Base-by-base conservation (phyloP, 2,329 filamentous ascomycete species). In the Cercospora sesami region DNA sequence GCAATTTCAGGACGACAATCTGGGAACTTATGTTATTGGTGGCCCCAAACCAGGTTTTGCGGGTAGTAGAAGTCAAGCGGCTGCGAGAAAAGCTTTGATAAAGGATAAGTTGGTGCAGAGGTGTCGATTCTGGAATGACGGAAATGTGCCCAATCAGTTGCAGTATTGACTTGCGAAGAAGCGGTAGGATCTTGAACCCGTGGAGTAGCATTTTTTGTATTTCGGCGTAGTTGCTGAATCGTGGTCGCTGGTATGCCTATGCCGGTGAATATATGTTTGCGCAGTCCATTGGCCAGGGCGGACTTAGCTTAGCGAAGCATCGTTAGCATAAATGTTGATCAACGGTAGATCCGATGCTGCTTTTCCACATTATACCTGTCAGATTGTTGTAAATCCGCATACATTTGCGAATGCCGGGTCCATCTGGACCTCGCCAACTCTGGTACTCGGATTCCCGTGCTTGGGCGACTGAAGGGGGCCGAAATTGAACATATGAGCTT, bases 121-220 rank as follows among this genome's bases (percentile, higher is more conserved):
- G 60, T 86, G 84, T 73, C 79, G 69, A 1, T 83, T 83, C 64
- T 77, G 84, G 21, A 83, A 84, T 65, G 81, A 80, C 48, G 75
- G 78, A 1, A 79, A 80, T 58, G 77, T 85, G 16, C 80, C 86
- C 21, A 71, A 76, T 53, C 79, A 83, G 72, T 28, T 45, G 57
- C 31, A 55, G 42, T 68, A 64, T 58, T 64, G 55, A 58, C 12
- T 14, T 14, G 1, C 9, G 30, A 31, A 31, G 8, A 31, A 31
- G 30, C 9, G 30, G 30, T 4, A 12, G 30, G 9, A 8, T 10
- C 30, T 10, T 10, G 30, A 31, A 10, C 10, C 9, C 12, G 9
- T 31, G 10, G 30, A 31, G 30, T n/a, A 42, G 16, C 36, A 42
- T 42, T n/a, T n/a, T n/a, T n/a, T n/a, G n/a, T n/a, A n/a, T n/a